phyloP scores from a whole-genome alignment of 805 yeast species.

The Teunomyces funiuensis region DNA sequence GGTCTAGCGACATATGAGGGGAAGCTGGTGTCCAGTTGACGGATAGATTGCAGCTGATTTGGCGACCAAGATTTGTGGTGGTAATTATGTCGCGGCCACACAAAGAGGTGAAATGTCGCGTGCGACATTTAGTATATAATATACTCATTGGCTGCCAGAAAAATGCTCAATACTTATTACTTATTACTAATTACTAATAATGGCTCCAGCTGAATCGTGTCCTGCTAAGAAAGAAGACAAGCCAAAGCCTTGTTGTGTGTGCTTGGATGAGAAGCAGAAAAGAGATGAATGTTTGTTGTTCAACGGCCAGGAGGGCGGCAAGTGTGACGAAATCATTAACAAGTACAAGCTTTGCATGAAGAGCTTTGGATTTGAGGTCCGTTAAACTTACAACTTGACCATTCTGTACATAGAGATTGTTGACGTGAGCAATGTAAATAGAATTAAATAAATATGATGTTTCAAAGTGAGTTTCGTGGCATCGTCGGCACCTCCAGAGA shows the following conservation, averaged over 20 bases:
- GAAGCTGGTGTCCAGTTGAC: background rate
- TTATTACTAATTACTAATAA: background rate
- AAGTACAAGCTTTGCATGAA: constrained; percentile 88
- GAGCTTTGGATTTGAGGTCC: constrained; percentile 75
- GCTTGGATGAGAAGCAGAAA: constrained; percentile 74
- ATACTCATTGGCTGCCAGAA: background rate
- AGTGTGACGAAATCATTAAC: constrained; percentile 70
- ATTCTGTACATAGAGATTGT: background rate
- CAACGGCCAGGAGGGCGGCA: constrained; percentile 80
- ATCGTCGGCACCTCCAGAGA: background rate
- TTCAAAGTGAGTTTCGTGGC: background rate
- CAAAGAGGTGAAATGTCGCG: background rate
- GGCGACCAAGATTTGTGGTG: background rate
- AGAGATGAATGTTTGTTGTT: constrained; percentile 86
- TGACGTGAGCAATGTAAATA: background rate
- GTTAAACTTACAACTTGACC: background rate
- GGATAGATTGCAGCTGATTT: background rate
- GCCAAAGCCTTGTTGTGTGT: constrained; percentile 97
- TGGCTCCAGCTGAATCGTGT: constrained; percentile 7
- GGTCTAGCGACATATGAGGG: constrained; percentile 2
- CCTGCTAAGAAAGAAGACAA: constrained; percentile 34
- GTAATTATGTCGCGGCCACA: background rate
- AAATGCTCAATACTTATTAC: background rate
- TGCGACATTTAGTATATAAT: too few relatives aligned
- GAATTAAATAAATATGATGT: background rate